These are phyloP conservation scores for Dactylonectria estremocensis DNA, from an alignment of 2,329 filamentous ascomycete genomes.

Conservation along the genomic window DNA sequence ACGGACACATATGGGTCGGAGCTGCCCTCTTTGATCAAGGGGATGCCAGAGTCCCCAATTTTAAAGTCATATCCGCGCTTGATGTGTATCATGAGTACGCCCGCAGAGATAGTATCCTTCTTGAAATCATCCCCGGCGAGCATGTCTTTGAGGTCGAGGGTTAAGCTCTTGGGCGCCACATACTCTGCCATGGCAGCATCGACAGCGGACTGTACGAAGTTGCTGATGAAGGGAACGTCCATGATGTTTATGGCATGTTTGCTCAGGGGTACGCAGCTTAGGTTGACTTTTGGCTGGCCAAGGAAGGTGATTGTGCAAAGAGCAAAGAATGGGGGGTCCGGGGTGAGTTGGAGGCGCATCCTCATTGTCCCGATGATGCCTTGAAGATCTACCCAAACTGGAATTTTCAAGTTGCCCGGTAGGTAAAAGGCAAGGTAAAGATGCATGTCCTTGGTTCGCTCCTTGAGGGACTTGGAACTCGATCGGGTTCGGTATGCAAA, in stretches of 20 bases:
- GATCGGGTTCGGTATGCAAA: slow-evolving; percentile 80
- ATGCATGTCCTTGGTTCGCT: slow-evolving; percentile 77
- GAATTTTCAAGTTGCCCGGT: slow-evolving; percentile 65
- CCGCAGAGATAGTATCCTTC: slow-evolving; percentile 77
- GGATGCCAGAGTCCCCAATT: slow-evolving; percentile 76
- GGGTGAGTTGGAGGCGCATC: slow-evolving; percentile 79
- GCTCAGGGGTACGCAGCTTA: slow-evolving; percentile 79
- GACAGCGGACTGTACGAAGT: slow-evolving; percentile 82
- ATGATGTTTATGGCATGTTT: slow-evolving; percentile 81
- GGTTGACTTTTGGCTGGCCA: slow-evolving; percentile 80
- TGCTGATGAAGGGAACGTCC: slow-evolving; percentile 81
- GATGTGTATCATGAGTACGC: slow-evolving; percentile 77
- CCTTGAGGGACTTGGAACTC: slow-evolving; percentile 73
- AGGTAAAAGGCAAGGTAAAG: slow-evolving; percentile 81
- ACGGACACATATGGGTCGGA: slow-evolving; percentile 81
- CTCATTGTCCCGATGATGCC: slow-evolving; percentile 81
- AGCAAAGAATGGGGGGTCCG: slow-evolving; percentile 84
- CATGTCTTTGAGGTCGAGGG: slow-evolving; percentile 83
- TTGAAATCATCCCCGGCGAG: slow-evolving; percentile 85
- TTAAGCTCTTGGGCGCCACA: slow-evolving; percentile 82
- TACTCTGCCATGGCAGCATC: slow-evolving; percentile 83
- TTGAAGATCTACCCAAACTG: slow-evolving; percentile 82
- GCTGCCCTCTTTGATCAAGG: slow-evolving; percentile 70
- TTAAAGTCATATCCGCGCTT: slow-evolving; percentile 80
- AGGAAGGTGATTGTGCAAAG: slow-evolving; percentile 82